phyloP scores from a whole-genome alignment of 2,329 filamentous ascomycete genomes.

The Sporothrix sp. region DNA sequence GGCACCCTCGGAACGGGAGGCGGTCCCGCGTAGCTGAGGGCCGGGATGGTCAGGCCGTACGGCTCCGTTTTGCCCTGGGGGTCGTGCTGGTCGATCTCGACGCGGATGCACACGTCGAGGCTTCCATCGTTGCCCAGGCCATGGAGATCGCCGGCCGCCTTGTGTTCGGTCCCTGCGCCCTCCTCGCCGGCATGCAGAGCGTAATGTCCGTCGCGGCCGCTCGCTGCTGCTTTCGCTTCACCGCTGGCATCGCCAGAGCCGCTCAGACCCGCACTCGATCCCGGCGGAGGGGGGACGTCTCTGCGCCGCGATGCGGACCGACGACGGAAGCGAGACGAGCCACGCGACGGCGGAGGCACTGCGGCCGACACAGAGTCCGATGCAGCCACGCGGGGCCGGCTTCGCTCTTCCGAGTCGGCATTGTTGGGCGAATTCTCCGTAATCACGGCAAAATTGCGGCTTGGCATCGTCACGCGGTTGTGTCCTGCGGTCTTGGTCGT shows the following conservation, averaged over 20 bases:
- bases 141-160: conserved; percentile 53
- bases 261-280: conserved; percentile 18
- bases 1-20: conserved; percentile 16
- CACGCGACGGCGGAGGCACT: conserved; percentile 21
- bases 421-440: conserved; percentile 70
- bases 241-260: conserved; percentile 9
- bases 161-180: conserved; percentile 68
- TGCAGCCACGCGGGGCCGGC: neutral
- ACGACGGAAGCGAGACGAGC: conserved; percentile 17
- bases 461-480: conserved; percentile 84
- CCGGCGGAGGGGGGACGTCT: conserved; percentile 10
- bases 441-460: conserved; percentile 86
- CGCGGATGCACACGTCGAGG: conserved; percentile 74
- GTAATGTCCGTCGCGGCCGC: conserved; percentile 54
- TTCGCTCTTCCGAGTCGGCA: conserved; percentile 4
- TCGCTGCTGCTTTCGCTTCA: conserved; percentile 6
- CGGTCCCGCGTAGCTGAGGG: conserved; percentile 34
- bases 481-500: conserved; percentile 61
- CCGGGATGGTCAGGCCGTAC: conserved; percentile 81
- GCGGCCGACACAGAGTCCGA: conserved; percentile 37
- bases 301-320: conserved; percentile 10
- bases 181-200: conserved; percentile 68
- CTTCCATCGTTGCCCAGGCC: conserved; percentile 47
- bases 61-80: conserved; percentile 67
- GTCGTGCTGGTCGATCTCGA: conserved; percentile 81